phyloP scores from a whole-genome alignment of 768 basidiomycete genomes.

The Lentinula sp. region DNA sequence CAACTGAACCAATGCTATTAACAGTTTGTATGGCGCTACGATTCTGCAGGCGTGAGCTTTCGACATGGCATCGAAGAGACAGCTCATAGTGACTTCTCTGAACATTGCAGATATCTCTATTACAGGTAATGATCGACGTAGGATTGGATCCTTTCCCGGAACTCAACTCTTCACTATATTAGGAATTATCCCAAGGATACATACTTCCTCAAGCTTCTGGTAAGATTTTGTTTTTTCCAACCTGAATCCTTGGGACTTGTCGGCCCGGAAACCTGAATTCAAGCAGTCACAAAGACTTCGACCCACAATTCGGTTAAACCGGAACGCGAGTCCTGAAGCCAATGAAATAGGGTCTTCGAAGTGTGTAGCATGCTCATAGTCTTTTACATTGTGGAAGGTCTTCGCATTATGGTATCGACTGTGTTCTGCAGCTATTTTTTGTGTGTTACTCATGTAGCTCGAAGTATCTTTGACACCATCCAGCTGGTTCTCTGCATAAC shows the following conservation, averaged over 20 bases:
- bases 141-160: not conserved
- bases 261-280: too few species aligned
- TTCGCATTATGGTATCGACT: conserved; percentile 26
- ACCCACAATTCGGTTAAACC: too few species aligned
- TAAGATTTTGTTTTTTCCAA: conserved; percentile 11
- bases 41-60: conserved; percentile 33
- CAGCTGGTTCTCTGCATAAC: conserved; percentile 40
- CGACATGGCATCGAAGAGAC: not conserved
- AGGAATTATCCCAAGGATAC: conserved; percentile 38
- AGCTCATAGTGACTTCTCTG: not conserved
- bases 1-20: conserved; percentile 1
- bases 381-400: conserved; percentile 18
- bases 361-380: not conserved
- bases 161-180: conserved; percentile 1
- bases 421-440: not conserved
- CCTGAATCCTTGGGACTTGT: too few species aligned
- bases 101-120: conserved; percentile 29
- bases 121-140: conserved; percentile 25
- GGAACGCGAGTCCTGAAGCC: too few species aligned
- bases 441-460: not conserved
- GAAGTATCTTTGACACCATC: conserved; percentile 34
- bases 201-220: conserved; percentile 31
- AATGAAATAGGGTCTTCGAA: too few species aligned
- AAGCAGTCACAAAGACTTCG: too few species aligned
- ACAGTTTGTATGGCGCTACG: conserved; percentile 42